These are phyloP conservation scores for Galerina sulciceps DNA, from an alignment of 768 basidiomycete genomes.

Conservation along the genomic window DNA sequence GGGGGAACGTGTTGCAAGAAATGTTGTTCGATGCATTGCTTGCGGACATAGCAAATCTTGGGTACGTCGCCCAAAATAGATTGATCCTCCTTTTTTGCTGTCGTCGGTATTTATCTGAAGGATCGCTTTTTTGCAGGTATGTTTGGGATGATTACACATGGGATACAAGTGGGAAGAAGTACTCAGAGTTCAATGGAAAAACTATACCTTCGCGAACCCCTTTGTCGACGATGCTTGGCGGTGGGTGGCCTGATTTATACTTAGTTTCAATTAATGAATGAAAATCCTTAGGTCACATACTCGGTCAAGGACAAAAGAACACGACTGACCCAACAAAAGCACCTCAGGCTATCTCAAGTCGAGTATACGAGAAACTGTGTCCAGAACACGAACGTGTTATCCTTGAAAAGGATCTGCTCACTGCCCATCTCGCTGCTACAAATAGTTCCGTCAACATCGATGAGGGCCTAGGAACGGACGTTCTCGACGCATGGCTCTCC, in stretches of 20 bases:
- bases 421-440: conserved; percentile 4
- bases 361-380: conserved; percentile 53
- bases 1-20: conserved; percentile 68
- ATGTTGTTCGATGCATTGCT: conserved; percentile 55
- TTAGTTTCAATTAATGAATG: not conserved
- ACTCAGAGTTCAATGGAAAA: conserved; percentile 51
- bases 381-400: conserved; percentile 33
- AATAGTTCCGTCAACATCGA: not conserved
- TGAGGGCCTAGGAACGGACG: conserved; percentile 33
- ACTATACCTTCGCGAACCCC: conserved; percentile 58
- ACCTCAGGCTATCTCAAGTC: conserved; percentile 48
- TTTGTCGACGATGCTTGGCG: conserved; percentile 54
- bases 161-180: conserved; percentile 44
- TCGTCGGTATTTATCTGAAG: not conserved
- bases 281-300: conserved; percentile 22
- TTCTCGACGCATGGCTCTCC: conserved; percentile 51
- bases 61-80: conserved; percentile 39
- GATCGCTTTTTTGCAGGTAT: conserved; percentile 35
- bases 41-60: conserved; percentile 47
- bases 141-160: conserved; percentile 68
- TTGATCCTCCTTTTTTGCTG: no score
- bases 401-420: conserved; percentile 31
- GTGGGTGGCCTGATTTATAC: conserved; percentile 31
- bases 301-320: conserved; percentile 13
- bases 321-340: conserved; percentile 10